Base-by-base conservation (phyloP, 2,329 filamentous ascomycete genomes). In the Sclerotinia glacialis region DNA sequence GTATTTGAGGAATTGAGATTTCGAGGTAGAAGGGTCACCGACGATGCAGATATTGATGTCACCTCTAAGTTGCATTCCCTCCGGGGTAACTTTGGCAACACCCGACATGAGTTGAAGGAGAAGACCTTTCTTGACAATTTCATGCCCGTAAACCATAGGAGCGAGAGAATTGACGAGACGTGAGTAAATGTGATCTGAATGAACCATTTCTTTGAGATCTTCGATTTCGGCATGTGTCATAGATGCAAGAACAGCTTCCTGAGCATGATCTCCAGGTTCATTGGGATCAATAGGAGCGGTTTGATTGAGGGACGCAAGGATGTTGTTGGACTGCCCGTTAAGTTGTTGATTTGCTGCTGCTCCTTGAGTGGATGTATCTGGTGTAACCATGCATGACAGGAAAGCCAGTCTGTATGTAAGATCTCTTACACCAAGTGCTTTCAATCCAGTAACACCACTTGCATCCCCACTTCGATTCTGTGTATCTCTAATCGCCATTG, bases 21-120 rank as follows among this genome's bases (percentile, higher is more conserved):
- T 99, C 71, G 92, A 96, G 1, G 95, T 99, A 14, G 92, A 96
- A 0, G 95, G 95, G 76, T 99, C 95, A 68, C 95, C 95, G 67
- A 99, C 95, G 72, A 99, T 92, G 79, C 95, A 99, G 69, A 99
- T 96, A 80, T 99, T 99, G 82, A 99, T 93, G 76, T 99, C 95
- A 72, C 95, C 95, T 84, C 95, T 89, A 53, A 99, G 84, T 70
- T 93, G 88, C 92, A 99, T 97, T 69, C 92, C 94, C 79, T 99
- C 95, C 0, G 92, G 85, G 0, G 95, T 99, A 28, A 86, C 86
- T 78, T 99, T 99, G 79, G 88, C 88, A 2, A 99, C 92, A 81
- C 95, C 95, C n/a, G 93, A 92, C 85, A 99, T 92, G 56, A 99
- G 83, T 78, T 99, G 95, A 52, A 99, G 83, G 9, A 99, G 85